Evolutionary conservation across 495 filamentous ascomycete genomes (phyloP).

Genomic region (Jackrogersella minutella): DNA sequence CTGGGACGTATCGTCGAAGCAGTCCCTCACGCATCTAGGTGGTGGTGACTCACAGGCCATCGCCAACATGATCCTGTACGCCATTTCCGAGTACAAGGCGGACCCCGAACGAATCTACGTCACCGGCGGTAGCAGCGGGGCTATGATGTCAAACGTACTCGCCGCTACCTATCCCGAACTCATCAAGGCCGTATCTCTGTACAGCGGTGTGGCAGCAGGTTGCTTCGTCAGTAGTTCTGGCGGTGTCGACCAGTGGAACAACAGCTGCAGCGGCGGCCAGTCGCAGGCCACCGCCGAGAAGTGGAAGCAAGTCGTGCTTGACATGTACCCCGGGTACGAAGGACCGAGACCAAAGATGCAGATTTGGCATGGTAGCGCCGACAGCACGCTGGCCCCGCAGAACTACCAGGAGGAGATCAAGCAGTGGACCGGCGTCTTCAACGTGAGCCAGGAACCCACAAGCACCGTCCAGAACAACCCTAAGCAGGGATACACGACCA

Average conservation of each 20-base stretch:
- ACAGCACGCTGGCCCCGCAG: constrained; percentile 54
- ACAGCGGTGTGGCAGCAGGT: constrained; percentile 66
- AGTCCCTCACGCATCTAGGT: constrained; percentile 48
- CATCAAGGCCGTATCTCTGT: constrained; percentile 62
- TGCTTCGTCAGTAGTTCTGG: constrained; percentile 57
- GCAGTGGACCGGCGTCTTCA: constrained; percentile 62
- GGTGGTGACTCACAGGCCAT: constrained; percentile 53
- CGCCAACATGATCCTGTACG: constrained; percentile 53
- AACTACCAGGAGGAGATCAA: constrained; percentile 61
- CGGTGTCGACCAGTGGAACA: constrained; percentile 55
- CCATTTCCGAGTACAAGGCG: constrained; percentile 45
- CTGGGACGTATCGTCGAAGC: constrained; percentile 65
- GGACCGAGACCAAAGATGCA: constrained; percentile 65
- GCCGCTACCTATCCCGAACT: constrained; percentile 66
- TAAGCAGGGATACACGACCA: constrained; percentile 49
- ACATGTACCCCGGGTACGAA: constrained; percentile 57
- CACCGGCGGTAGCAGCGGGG: constrained; percentile 51
- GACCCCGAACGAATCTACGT: constrained; percentile 48
- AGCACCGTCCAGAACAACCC: constrained; percentile 46
- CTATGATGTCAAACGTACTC: constrained; percentile 62
- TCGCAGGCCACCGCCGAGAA: constrained; percentile 49
- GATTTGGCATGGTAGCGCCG: constrained; percentile 60
- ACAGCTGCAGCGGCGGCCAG: constrained; percentile 52
- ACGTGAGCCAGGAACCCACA: constrained; percentile 45
- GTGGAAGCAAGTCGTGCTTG: constrained; percentile 54